Base-by-base conservation (phyloP, 2,329 filamentous ascomycete genomes). In the Ceratocystis colombiana region DNA sequence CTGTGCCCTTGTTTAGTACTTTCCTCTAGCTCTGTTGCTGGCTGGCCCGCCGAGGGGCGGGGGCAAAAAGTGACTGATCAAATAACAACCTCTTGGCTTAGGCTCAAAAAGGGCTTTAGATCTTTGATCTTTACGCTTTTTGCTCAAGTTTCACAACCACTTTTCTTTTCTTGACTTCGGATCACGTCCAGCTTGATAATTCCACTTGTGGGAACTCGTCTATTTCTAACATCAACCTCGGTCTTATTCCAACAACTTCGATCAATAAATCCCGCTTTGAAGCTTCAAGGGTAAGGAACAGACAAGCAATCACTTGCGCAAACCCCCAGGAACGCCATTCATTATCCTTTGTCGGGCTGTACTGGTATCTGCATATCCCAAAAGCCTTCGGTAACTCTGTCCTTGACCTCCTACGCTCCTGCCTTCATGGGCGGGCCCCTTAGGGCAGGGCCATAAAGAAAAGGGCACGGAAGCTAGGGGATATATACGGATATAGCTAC, bases 41-140 rank as follows among this genome's bases (percentile, higher is more conserved):
- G 20, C 15, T 28, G 48, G 20, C 48, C 22, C 22, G 22, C 25
- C 10, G 15, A 25, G 48, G 48, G 22, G 48, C 8, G 48, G 48
- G 48, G 48, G 10, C 48, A 53, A 53, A 53, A 53, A 53, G 48
- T 53, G 48, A 53, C 17, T 53, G 48, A 53, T 53, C 48, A 25
- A 28, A 53, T 53, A 53, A 53, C 25, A 10, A 15, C 20, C 25
- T 53, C 8, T 28, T 25, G 48, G 48, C 22, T 53, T 28, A 53
- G 48, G 48, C 22, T 53, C 48, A 28, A 53, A 53, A 53, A 12
- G 22, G 22, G 10, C 48, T 15, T 25, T 28, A 5, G 15, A 15
- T 28, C 20, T 53, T 53, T 15, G 22, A 53, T 53, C 22, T 25
- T 28, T 53, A 28, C 48, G 48, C 10, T 53, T 53, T 53, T 53